Base-by-base conservation (phyloP, 208 protist species). In the Acanthamoeba royreba region DNA sequence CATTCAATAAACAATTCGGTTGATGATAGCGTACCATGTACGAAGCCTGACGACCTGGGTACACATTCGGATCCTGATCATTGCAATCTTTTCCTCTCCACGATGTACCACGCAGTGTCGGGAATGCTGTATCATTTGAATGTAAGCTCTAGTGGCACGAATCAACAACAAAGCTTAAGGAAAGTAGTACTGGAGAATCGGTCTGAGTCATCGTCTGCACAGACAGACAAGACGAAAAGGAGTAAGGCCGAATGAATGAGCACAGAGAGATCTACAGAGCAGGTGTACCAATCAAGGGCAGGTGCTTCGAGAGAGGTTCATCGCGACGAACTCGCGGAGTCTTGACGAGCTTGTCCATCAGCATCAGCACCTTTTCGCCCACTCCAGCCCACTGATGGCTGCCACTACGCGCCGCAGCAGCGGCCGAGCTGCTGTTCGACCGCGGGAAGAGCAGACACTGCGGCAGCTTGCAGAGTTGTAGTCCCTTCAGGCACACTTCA, bases 21-120 rank as follows among this genome's bases (percentile, higher is more conserved):
- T 28, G 17, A 19, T 25, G n/a, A n/a, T n/a, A n/a, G n/a, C n/a
- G n/a, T n/a, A n/a, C n/a, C n/a, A n/a, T n/a, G n/a, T n/a, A n/a
- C n/a, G 28, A 19, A 43, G 46, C 28, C 42, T 86, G 52, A 55
- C 74, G 74, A 55, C 95, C 95, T 42, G 95, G 95, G 74, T 94
- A 88, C 31, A 93, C 38, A 2, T 43, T 17, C 4, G 46, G n/a
- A 22, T 58, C 19, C 19, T 63, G 9, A 58, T 98, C 97, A 94
- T 97, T 61, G 95, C 97, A 98, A 77, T 98, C 97, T 58, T 94
- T 95, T 33, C 97, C 97, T 49, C 96, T 94, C 96, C 96, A 98
- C 58, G 94, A 55, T 33, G 25, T 95, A 40, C 97, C 97, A 92
- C 97, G 94, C 5, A 94, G 86, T 2, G 83, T 96, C 8, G 66